A percentile compares a stretch with the other conserved stretches of the same genome.
These are phyloP conservation scores for Zopfia rhizophila DNA, from an alignment of 2,329 filamentous ascomycete genomes.

Conservation along the genomic window DNA sequence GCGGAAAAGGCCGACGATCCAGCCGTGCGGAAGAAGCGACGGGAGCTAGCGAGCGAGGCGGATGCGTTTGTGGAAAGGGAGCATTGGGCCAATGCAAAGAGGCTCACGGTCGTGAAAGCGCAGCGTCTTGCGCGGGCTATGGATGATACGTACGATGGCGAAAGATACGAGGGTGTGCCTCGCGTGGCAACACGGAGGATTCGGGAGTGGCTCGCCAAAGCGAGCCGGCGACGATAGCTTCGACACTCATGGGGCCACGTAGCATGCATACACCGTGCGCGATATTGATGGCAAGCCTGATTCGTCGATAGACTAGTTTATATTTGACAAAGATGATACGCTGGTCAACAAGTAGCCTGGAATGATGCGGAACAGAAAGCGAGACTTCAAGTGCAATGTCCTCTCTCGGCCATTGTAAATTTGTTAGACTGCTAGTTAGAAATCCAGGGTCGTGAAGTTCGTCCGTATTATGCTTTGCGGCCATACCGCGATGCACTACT, in stretches of 20 bases:
- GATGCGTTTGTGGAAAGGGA: constrained; percentile 37
- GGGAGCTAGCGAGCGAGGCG: constrained; percentile 34
- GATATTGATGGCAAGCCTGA: constrained; percentile 2
- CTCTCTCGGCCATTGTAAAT: background rate
- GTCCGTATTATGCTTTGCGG: no score
- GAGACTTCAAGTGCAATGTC: background rate
- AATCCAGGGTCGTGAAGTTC: no score
- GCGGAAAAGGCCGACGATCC: constrained; percentile 42
- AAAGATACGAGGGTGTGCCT: constrained; percentile 32
- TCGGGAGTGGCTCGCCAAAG: constrained; percentile 32
- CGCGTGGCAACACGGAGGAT: constrained; percentile 25
- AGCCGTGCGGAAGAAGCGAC: constrained; percentile 32
- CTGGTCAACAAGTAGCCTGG: background rate
- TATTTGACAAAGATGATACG: no score
- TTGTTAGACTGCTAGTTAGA: no score
- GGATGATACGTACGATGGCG: constrained; percentile 37
- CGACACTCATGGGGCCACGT: background rate
- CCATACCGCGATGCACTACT: no score
- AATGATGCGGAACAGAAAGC: background rate
- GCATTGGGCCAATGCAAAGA: constrained; percentile 40
- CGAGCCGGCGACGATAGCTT: constrained; percentile 24
- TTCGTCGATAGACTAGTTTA: no score
- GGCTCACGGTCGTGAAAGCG: constrained; percentile 34
- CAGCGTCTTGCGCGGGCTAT: constrained; percentile 31
- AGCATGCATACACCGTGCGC: background rate